Conservation (phyloP, 1,139 yeast species). For the Protomyces pachydermus region DNA sequence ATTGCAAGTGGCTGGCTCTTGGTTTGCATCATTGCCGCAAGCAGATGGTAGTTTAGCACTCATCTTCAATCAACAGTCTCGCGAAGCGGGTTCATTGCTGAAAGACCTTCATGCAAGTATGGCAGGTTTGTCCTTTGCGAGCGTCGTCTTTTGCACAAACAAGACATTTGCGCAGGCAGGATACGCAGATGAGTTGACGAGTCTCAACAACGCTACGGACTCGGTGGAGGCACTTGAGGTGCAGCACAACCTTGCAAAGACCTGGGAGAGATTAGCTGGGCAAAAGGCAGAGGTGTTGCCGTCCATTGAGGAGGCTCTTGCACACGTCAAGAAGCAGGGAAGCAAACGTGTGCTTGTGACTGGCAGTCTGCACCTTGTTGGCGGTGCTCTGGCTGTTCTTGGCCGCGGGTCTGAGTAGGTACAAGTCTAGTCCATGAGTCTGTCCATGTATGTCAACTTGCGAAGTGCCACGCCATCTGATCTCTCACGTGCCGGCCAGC, state of each 20-base stretch:
- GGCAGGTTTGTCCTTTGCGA: conserved; percentile 49
- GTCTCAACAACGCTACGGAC: conserved; percentile 74
- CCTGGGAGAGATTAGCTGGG: conserved; percentile 54
- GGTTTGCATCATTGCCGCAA: conserved; percentile 55
- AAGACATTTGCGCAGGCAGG: conserved; percentile 81
- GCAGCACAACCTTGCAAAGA: conserved; percentile 67
- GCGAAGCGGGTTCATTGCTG: conserved; percentile 71
- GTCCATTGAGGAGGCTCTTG: conserved; percentile 71
- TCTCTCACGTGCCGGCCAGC: not conserved
- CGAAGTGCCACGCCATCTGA: not conserved
- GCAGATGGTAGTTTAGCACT: conserved; percentile 45
- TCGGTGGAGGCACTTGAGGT: conserved; percentile 71
- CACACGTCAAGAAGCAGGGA: conserved; percentile 46
- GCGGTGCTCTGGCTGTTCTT: conserved; percentile 83
- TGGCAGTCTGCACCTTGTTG: conserved; percentile 91
- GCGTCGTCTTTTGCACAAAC: conserved; percentile 83
- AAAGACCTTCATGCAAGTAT: conserved; percentile 44
- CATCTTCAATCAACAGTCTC: conserved; percentile 86
- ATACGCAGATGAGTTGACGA: conserved; percentile 68
- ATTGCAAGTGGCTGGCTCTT: conserved; percentile 66
- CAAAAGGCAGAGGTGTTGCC: conserved; percentile 55
- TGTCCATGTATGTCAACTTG: no score
- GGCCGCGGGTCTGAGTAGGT: conserved; percentile 36
- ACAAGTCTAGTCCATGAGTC: no score
- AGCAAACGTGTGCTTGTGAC: conserved; percentile 57